Percentiles rank a stretch among this genome's conserved stretches.
Conservation (phyloP, 83 land plant genomes). For the Diphasiastrum complanatum region DNA sequence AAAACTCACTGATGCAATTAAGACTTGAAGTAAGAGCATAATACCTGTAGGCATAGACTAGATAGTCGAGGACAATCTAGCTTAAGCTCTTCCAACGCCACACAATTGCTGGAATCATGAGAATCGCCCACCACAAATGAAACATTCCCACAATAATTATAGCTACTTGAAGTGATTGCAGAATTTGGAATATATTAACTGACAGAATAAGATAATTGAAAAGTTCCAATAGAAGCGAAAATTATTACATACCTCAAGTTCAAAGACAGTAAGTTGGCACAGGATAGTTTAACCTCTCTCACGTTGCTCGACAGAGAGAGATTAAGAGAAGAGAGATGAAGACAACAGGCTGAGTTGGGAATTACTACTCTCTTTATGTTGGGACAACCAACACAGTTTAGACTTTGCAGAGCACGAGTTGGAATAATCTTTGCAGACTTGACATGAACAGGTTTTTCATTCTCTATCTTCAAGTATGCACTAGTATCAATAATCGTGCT, state of each 20-base stretch:
- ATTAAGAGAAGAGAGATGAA: constrained; percentile 1
- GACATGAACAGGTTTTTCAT: too few relatives aligned
- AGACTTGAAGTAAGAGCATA: too few relatives aligned
- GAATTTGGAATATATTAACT: neutral
- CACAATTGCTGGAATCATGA: constrained; percentile 7
- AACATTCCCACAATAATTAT: neutral
- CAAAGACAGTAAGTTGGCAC: constrained; percentile 2
- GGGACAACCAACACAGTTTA: constrained; percentile 14
- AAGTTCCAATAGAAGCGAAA: neutral
- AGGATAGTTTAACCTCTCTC: neutral
- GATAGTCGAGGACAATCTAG: constrained; percentile 7
- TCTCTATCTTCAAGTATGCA: too few relatives aligned
- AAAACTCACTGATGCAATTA: too few relatives aligned
- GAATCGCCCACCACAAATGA: neutral
- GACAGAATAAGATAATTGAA: neutral
- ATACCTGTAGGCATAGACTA: constrained; percentile 16
- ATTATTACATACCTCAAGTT: constrained; percentile 9
- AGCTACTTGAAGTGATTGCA: neutral
- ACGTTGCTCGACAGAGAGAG: constrained; percentile 9
- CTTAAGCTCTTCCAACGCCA: neutral
- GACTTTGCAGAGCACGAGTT: neutral
- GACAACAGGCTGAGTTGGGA: neutral
- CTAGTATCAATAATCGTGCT: too few relatives aligned
- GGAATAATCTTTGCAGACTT: neutral
- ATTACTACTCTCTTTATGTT: constrained; percentile 13